Evolutionary conservation across 805 yeast species (phyloP).

Genomic region (Wickerhamiella hasegawae): DNA sequence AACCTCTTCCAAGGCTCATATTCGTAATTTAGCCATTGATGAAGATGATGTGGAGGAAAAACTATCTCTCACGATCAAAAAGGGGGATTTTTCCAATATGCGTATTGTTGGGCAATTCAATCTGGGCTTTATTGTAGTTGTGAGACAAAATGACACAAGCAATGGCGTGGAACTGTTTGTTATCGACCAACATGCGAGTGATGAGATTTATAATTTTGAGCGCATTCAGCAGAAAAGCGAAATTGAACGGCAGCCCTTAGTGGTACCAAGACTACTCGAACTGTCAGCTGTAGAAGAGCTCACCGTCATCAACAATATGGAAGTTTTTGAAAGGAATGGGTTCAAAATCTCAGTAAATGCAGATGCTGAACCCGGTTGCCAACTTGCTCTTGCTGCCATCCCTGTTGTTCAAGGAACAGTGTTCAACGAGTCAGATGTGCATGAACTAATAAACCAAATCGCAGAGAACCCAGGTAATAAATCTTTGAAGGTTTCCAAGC

Average conservation of each 20-base stretch:
- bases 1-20: slow-evolving; percentile 1
- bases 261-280: slow-evolving; percentile 39
- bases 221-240: slow-evolving; percentile 36
- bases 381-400: slow-evolving; percentile 39
- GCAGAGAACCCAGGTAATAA: slow-evolving; percentile 35
- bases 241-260: slow-evolving; percentile 56
- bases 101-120: slow-evolving; percentile 83
- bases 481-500: slow-evolving; percentile 50
- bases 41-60: slow-evolving; percentile 39
- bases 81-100: slow-evolving; percentile 63
- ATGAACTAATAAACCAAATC: slow-evolving; percentile 58
- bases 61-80: slow-evolving; percentile 45
- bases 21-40: slow-evolving; percentile 24
- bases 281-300: slow-evolving; percentile 68
- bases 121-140: slow-evolving; percentile 79
- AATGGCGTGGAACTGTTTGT: slow-evolving; percentile 52
- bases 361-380: slow-evolving; percentile 37
- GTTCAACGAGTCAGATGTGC: slow-evolving; percentile 49
- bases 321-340: slow-evolving; percentile 58
- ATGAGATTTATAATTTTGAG: slow-evolving; percentile 88
- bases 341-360: slow-evolving; percentile 42
- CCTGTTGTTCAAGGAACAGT: slow-evolving; percentile 60
- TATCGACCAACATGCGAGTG: slow-evolving; percentile 95
- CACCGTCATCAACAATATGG: slow-evolving; percentile 42
- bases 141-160: slow-evolving; percentile 16